phyloP scores from a whole-genome alignment of 208 protist species.

The Leishmania arabica region DNA sequence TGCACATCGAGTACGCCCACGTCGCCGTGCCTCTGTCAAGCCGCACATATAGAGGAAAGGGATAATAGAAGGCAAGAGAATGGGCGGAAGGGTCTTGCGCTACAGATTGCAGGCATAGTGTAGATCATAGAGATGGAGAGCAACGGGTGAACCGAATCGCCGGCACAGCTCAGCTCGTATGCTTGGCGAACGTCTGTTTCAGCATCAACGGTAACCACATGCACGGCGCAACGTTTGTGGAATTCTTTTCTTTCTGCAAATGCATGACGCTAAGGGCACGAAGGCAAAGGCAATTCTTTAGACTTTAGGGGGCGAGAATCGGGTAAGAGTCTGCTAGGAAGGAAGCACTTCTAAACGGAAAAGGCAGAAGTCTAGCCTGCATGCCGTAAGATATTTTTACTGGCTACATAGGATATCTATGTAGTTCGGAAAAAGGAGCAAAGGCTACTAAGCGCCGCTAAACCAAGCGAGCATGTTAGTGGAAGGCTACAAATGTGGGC shows the following conservation, averaged over 20 bases:
- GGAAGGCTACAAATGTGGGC: background rate
- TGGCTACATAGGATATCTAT: background rate
- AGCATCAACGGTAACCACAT: background rate
- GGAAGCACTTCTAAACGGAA: background rate
- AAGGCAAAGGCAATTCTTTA: background rate
- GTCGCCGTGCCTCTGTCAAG: background rate
- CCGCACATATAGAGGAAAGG: too few relatives aligned
- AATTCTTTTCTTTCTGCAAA: background rate
- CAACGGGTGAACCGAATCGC: background rate
- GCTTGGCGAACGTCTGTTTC: background rate
- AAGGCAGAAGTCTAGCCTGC: background rate
- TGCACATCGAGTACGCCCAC: background rate
- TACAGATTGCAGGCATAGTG: background rate
- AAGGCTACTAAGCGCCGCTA: background rate
- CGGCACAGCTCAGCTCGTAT: background rate
- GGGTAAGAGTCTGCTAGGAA: too few relatives aligned
- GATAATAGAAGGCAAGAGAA: background rate
- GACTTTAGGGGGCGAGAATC: background rate
- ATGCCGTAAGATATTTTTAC: background rate
- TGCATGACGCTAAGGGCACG: background rate
- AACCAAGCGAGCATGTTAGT: background rate
- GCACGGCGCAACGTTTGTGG: background rate
- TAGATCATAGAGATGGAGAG: background rate
- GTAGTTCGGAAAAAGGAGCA: background rate
- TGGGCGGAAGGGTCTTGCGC: background rate